Conservation (phyloP, 164 flowering plant genomes). For the Magnolia kwangsiensis region DNA sequence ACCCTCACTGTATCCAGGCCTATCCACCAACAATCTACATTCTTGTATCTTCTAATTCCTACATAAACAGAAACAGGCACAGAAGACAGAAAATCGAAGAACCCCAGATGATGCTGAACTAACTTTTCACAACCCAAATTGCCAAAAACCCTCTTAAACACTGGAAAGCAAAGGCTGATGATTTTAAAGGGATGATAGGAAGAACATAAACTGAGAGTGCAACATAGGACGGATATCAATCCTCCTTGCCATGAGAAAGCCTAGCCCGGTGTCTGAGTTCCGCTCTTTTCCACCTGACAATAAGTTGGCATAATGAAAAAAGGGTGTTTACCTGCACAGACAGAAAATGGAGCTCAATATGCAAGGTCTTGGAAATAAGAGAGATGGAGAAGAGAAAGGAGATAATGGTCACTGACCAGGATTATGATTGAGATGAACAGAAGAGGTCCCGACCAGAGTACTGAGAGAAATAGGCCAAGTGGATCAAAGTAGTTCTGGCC, state of each 20-base stretch:
- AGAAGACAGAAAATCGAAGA: neutral
- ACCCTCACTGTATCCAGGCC: too few species aligned
- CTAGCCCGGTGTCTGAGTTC: constrained; percentile 85
- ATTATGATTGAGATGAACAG: constrained; percentile 63
- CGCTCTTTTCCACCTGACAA: constrained; percentile 84
- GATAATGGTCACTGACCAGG: constrained; percentile 52
- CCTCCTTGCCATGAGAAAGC: constrained; percentile 55
- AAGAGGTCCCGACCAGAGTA: constrained; percentile 96
- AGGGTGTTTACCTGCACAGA: constrained; percentile 71
- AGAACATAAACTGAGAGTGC: neutral
- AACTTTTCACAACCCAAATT: neutral
- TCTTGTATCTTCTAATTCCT: neutral
- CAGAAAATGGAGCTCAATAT: constrained; percentile 1
- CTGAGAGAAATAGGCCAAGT: constrained; percentile 73
- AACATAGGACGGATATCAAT: constrained; percentile 21
- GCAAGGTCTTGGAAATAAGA: neutral
- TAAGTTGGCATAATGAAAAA: constrained; percentile 58
- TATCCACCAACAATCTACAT: too few species aligned
- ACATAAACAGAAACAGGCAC: neutral
- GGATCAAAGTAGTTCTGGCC: constrained; percentile 82
- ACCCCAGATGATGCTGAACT: neutral
- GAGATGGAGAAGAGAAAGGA: neutral
- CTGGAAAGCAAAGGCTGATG: neutral
- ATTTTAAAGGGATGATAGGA: neutral
- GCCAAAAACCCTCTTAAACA: too few species aligned